Evolutionary conservation across 2,329 filamentous ascomycete genomes (phyloP).

Genomic region (Fusarium chaquense): DNA sequence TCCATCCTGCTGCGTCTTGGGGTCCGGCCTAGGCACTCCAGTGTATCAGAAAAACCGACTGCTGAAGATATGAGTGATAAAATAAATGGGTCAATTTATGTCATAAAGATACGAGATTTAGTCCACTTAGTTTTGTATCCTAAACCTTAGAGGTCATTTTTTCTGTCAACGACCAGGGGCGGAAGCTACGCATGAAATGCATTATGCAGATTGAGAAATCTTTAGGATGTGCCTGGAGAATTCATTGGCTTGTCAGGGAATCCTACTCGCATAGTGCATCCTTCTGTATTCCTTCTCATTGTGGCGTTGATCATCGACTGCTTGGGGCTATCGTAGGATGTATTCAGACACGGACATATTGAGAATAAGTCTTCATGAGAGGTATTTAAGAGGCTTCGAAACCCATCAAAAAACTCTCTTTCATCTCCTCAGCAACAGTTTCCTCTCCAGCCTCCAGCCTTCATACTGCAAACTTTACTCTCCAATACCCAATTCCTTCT

Average conservation of each 20-base stretch:
- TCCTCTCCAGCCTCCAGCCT: neutral
- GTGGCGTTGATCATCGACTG: neutral
- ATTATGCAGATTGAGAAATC: neutral
- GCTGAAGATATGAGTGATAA: too few relatives aligned
- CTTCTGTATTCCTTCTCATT: neutral
- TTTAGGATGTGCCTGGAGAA: accelerated
- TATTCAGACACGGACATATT: accelerated
- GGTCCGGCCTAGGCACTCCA: neutral
- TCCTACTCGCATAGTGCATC: slow-evolving; percentile 1
- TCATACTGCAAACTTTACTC: neutral
- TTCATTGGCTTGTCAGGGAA: neutral
- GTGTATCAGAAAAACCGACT: too few relatives aligned
- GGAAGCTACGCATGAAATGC: neutral
- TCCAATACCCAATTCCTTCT: neutral
- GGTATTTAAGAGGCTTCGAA: slow-evolving; percentile 1
- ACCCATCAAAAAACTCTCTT: neutral
- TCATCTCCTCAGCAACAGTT: neutral
- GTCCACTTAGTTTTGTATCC: too few relatives aligned
- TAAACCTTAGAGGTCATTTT: too few relatives aligned
- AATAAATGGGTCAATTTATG: too few relatives aligned
- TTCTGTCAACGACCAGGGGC: too few relatives aligned
- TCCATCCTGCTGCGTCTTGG: neutral
- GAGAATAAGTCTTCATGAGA: accelerated
- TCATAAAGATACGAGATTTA: too few relatives aligned
- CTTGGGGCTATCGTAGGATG: neutral